Conservation (phyloP, 2,329 filamentous ascomycete species). For the Paecilomyces formosus region DNA sequence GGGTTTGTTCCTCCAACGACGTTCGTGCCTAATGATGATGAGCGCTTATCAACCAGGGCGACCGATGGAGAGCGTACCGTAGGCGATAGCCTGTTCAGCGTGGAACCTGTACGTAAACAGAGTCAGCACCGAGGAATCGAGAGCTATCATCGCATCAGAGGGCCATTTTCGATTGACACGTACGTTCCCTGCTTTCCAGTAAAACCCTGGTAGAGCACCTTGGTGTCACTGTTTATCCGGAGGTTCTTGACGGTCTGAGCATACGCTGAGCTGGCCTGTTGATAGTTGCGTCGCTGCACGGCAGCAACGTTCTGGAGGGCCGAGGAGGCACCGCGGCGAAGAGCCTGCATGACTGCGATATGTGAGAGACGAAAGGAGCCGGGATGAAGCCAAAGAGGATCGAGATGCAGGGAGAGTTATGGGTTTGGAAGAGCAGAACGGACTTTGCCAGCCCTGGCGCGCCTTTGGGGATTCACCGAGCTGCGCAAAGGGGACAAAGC, state of each 20-base stretch:
- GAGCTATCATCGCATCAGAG: background rate
- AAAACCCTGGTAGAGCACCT: slow-evolving; percentile 95
- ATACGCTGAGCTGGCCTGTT: slow-evolving; percentile 63
- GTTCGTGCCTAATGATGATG: slow-evolving; percentile 65
- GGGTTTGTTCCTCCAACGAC: slow-evolving; percentile 98
- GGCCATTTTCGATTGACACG: slow-evolving; percentile 33
- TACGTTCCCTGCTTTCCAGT: slow-evolving; percentile 95
- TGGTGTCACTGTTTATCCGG: slow-evolving; percentile 86
- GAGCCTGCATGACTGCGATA: slow-evolving; percentile 63
- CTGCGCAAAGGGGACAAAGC: slow-evolving; percentile 1
- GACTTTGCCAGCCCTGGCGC: background rate
- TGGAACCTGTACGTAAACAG: slow-evolving; percentile 64
- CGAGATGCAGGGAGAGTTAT: slow-evolving; percentile 6
- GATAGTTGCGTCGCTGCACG: slow-evolving; percentile 64
- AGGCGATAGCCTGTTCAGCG: slow-evolving; percentile 94
- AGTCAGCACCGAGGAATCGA: slow-evolving; percentile 22
- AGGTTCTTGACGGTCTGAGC: slow-evolving; percentile 73
- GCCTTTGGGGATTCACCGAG: background rate
- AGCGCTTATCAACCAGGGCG: slow-evolving; percentile 8
- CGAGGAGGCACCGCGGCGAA: slow-evolving; percentile 66
- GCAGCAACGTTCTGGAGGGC: slow-evolving; percentile 57
- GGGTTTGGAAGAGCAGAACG: background rate
- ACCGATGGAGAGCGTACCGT: slow-evolving; percentile 56
- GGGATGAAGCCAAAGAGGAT: slow-evolving; percentile 10
- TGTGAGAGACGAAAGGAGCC: slow-evolving; percentile 9